Percentiles rank a stretch among this genome's conserved stretches.
Evolutionary conservation across 495 filamentous ascomycete species (phyloP).

Genomic region (Penicillium atrosanguineum): DNA sequence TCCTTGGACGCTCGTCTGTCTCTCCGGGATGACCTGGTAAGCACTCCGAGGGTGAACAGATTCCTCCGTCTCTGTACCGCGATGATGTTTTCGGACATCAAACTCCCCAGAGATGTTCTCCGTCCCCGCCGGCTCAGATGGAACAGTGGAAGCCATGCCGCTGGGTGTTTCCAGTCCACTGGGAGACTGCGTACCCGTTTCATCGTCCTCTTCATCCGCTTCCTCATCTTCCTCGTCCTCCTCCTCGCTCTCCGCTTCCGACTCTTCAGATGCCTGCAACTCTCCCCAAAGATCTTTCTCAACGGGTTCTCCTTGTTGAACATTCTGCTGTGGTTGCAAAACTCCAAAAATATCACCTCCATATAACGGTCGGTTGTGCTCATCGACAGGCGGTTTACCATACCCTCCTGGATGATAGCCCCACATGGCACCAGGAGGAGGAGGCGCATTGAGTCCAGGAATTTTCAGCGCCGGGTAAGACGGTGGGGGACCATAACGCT

Average conservation of each 20-base stretch:
- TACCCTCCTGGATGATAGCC: conserved; percentile 95
- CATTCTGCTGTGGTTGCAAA: conserved; percentile 60
- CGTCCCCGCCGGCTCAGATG: conserved; percentile 68
- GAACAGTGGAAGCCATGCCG: conserved; percentile 75
- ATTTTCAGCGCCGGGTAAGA: conserved; percentile 92
- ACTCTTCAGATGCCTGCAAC: conserved; percentile 78
- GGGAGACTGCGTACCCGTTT: conserved; percentile 67
- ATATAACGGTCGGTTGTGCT: conserved; percentile 83
- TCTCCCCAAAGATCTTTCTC: conserved; percentile 93
- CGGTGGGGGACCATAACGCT: conserved; percentile 88
- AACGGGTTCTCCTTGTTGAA: conserved; percentile 70
- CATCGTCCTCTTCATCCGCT: conserved; percentile 62
- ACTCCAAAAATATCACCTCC: conserved; percentile 94
- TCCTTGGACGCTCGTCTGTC: conserved; percentile 74
- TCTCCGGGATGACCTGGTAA: conserved; percentile 89
- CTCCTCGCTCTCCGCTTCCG: conserved; percentile 74
- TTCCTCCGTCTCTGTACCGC: conserved; percentile 89
- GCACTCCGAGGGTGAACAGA: conserved; percentile 67
- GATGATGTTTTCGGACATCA: conserved; percentile 81
- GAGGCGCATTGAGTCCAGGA: conserved; percentile 91
- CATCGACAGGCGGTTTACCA: conserved; percentile 92
- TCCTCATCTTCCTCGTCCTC: conserved; percentile 72
- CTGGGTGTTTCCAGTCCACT: conserved; percentile 78
- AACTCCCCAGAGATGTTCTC: conserved; percentile 83
- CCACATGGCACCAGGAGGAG: conserved; percentile 91